These are phyloP conservation scores for Sambucus nigra DNA, from an alignment of 129 eudicot species.

Conservation along the genomic window DNA sequence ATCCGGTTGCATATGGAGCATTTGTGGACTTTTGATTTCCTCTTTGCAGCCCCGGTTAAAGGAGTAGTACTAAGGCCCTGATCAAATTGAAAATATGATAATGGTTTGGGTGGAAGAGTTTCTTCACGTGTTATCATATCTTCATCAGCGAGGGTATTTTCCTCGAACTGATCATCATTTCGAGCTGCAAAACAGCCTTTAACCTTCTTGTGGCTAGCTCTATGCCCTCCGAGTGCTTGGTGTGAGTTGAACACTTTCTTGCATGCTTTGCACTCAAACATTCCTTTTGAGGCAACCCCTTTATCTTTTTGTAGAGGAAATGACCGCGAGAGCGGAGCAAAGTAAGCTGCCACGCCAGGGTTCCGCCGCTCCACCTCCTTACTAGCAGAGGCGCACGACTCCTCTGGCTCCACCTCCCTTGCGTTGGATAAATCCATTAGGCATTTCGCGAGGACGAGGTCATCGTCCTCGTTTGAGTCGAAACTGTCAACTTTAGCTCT, in stretches of 20 bases:
- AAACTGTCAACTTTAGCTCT: constrained; percentile 52
- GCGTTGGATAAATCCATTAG: constrained; percentile 66
- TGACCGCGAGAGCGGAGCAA: constrained; percentile 21
- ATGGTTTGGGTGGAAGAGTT: constrained; percentile 36
- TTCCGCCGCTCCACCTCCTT: constrained; percentile 57
- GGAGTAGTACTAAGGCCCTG: constrained; percentile 32
- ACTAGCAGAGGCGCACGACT: constrained; percentile 57
- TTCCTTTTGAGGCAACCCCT: constrained; percentile 42
- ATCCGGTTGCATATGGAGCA: constrained; percentile 79
- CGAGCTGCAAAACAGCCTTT: constrained; percentile 84
- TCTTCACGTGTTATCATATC: constrained; percentile 46
- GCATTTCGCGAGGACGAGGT: constrained; percentile 64
- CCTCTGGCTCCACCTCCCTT: constrained; percentile 35
- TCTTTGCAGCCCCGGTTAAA: constrained; percentile 33
- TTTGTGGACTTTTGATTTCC: constrained; percentile 76
- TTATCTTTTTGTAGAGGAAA: constrained; percentile 37
- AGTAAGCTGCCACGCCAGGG: constrained; percentile 14
- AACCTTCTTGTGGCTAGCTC: constrained; percentile 91
- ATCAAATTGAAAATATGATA: constrained; percentile 34
- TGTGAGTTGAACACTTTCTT: constrained; percentile 85
- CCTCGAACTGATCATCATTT: constrained; percentile 36
- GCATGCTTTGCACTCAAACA: constrained; percentile 93
- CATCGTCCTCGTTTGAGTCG: constrained; percentile 59
- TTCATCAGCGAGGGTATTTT: constrained; percentile 25
- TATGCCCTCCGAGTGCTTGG: constrained; percentile 90